A percentile compares a stretch with the other conserved stretches of the same genome.
These are phyloP conservation scores for Candida sanyiensis DNA, from an alignment of 805 yeast genomes.

Conservation along the genomic window DNA sequence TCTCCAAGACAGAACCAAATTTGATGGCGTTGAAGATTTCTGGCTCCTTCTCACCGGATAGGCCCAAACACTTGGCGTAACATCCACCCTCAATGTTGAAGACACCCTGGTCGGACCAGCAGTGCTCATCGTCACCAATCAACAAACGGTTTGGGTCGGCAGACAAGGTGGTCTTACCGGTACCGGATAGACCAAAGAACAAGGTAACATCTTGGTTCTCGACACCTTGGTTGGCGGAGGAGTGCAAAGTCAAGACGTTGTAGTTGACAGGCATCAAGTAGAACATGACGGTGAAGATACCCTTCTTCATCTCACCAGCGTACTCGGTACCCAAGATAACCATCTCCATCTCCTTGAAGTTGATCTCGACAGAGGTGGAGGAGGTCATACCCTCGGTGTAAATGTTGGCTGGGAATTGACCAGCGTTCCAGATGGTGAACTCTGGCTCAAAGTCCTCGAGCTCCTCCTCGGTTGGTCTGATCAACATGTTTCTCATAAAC, in stretches of 20 bases:
- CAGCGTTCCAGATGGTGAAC: conserved; percentile 97
- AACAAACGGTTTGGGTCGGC: conserved; percentile 92
- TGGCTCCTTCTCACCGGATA: conserved; percentile 90
- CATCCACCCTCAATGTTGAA: conserved; percentile 99
- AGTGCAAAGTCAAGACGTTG: conserved; percentile 87
- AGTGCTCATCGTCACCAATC: conserved; percentile 98
- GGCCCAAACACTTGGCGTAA: conserved; percentile 94
- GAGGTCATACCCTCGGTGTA: conserved; percentile 98
- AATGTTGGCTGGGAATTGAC: conserved; percentile 96
- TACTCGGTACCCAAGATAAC: conserved; percentile 97
- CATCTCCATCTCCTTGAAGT: conserved; percentile 98
- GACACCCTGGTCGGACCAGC: conserved; percentile 98
- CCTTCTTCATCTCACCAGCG: conserved; percentile 99
- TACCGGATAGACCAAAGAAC: conserved; percentile 95
- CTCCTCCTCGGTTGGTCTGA: conserved; percentile 90
- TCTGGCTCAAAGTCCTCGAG: conserved; percentile 88
- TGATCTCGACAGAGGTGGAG: conserved; percentile 89
- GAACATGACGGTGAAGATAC: conserved; percentile 98
- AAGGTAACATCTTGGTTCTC: conserved; percentile 81
- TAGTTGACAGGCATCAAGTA: conserved; percentile 95
- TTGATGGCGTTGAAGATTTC: conserved; percentile 93
- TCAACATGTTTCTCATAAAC: conserved; percentile 97
- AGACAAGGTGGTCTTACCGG: conserved; percentile 95
- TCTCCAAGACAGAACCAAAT: conserved; percentile 93
- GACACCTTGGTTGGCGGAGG: conserved; percentile 89